Base-by-base conservation (phyloP, 2,329 filamentous ascomycete species). In the Botrytis medusae region DNA sequence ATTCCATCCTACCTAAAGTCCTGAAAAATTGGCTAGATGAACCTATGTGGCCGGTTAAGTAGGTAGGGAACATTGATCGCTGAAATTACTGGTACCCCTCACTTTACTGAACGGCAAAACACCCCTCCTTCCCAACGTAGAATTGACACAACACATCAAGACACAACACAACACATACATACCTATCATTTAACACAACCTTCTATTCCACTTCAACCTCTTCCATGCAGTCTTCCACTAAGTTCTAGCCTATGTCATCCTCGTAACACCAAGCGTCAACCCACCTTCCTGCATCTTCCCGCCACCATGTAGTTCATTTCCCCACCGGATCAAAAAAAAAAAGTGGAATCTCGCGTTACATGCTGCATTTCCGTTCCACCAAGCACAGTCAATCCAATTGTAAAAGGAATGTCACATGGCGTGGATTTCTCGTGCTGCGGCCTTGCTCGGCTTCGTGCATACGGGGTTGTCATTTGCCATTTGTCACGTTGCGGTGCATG, bases 351-450 rank as follows among this genome's bases (percentile, higher is more conserved):
- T 40, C 12, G 42, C 34, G 69, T 29, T 48, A 32, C 37, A 32
- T 25, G 25, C 34, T 61, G 51, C 14, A n/a, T 7, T 48, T 22
- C 18, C 4, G 25, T 16, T 16, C 25, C 57, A 10, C 57, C 57
- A 29, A 48, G 40, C 57, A 63, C 22, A 37, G 10, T 22, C 40
- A 40, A 12, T 18, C 34, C 46, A 22, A 32, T 37, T 48, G 14
- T 1, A 70, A 59, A 22, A n/a, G 68, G 40, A 71, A 63, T 9
- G 69, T 63, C 51, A 63, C 57, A 71, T 71, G 57, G 57, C n/a
- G n/a, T 71, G 42, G 69, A 48, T 8, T 71, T 34, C 69, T 71
- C 69, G 69, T 71, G 69, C 34, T 63, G 68, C 20, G 62, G 62
- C 20, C 57, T 22, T n/a, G 61, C 25, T 40, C 37, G 61, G 61